Conservation (phyloP, 768 basidiomycete genomes). For the Pisolithus tinctorius region DNA sequence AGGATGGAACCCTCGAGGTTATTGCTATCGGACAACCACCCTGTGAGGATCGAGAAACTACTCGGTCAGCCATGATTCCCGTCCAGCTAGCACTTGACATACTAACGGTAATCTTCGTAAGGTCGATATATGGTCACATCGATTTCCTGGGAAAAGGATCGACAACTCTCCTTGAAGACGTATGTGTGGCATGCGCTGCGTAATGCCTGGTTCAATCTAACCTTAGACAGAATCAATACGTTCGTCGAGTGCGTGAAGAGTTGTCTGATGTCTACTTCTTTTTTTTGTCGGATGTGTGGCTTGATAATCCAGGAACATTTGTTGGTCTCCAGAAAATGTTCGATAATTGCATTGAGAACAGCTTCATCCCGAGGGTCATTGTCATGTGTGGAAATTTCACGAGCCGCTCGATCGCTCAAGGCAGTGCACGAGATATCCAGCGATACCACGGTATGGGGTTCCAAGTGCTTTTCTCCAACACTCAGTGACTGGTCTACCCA, state of each 20-base stretch:
- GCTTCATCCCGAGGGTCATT: conserved; percentile 82
- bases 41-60: conserved; percentile 80
- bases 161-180: conserved; percentile 87
- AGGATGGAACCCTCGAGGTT: conserved; percentile 82
- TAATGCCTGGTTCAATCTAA: not conserved
- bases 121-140: conserved; percentile 91
- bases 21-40: conserved; percentile 97
- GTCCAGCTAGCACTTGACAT: not conserved
- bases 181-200: conserved; percentile 29
- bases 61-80: conserved; percentile 47
- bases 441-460: conserved; percentile 68
- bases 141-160: conserved; percentile 96
- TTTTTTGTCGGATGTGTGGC: conserved; percentile 92
- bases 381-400: conserved; percentile 95
- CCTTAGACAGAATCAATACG: conserved; percentile 47
- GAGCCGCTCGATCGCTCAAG: conserved; percentile 71
- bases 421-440: conserved; percentile 70
- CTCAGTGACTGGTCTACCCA: conserved; percentile 1
- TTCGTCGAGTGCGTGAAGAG: conserved; percentile 58
- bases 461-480: not conserved
- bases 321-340: conserved; percentile 78
- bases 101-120: conserved; percentile 25
- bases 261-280: conserved; percentile 80
- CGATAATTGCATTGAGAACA: conserved; percentile 82
- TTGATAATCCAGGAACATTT: conserved; percentile 83